Evolutionary conservation across 139 green algal genomes (phyloP), one percentile per base, ranked within the genome.

Genomic region (Tetradesmus obliquus): DNA sequence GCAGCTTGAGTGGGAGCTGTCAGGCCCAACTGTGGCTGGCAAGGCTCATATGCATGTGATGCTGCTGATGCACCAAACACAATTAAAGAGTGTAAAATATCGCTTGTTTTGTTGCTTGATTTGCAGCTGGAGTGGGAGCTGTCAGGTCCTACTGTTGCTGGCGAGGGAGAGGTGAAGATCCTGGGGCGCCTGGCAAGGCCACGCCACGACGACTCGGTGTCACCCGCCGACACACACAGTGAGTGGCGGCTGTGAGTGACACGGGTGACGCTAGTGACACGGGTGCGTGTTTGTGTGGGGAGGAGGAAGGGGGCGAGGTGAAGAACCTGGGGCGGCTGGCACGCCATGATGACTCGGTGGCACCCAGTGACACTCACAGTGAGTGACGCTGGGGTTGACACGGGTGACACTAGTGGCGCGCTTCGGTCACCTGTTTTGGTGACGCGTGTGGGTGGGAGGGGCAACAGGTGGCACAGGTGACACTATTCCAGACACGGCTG

Each of bases 161-260:
- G 97, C n/a, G 97, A 99, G 92, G 97, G 97, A 2, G 97, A 99
- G 93, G 93, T 98, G n/a, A 99, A 99, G 92, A 97, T 98, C 32
- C 79, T 98, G 55, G 93, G 93, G 0, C 93, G 96, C 55, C 92
- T 99, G 71, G 94, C 96, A 82, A 88, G 93, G n/a, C 95, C 91
- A 9, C 92, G 94, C 86, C 72, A 90, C 57, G 20, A 72, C 54
- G 83, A 85, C 1, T 15, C 93, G 55, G 90, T 94, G 22, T 20
- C 13, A 82, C 71, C 91, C 32, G 82, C 58, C 4, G 95, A 97
- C 88, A 97, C 88, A 5, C 96, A 98, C 90, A 92, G 94, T 95
- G 84, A 86, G 93, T 82, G 5, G 32, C 32, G 32, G 32, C 32
- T 45, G 32, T 45, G 32, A 45, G 32, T 54, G 54, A 84, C 79